These are phyloP conservation scores for Aureobasidium pullulans DNA, from an alignment of 2,329 filamentous ascomycete species.

Conservation along the genomic window DNA sequence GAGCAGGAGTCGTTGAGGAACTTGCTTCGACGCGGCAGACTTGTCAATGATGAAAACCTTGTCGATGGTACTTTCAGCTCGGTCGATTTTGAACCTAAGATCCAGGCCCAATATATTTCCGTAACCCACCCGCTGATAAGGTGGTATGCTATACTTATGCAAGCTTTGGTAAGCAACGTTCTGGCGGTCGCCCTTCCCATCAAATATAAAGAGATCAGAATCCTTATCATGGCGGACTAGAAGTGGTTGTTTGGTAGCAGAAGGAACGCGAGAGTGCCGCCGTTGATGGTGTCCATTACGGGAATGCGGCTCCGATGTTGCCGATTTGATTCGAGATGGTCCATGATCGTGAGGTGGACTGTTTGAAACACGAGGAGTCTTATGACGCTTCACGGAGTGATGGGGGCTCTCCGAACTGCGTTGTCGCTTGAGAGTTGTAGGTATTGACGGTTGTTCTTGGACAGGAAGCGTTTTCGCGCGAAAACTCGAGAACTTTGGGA, in stretches of 20 bases:
- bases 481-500: slow-evolving; percentile 72
- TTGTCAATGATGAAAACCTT: slow-evolving; percentile 18
- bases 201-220: slow-evolving; percentile 50
- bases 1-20: slow-evolving; percentile 27
- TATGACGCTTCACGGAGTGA: background rate
- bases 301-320: background rate
- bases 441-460: background rate
- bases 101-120: slow-evolving; percentile 64
- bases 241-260: background rate
- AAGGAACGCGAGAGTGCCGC: no score
- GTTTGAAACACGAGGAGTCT: background rate
- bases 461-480: background rate
- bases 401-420: background rate
- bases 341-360: background rate
- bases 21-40: slow-evolving; percentile 18
- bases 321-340: background rate
- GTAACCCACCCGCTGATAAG: slow-evolving; percentile 60
- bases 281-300: background rate
- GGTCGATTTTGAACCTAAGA: slow-evolving; percentile 57
- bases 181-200: slow-evolving; percentile 68
- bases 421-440: background rate
- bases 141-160: slow-evolving; percentile 63
- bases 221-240: background rate
- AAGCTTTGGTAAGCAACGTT: slow-evolving; percentile 68
- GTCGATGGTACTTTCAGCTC: slow-evolving; percentile 50